phyloP scores from a whole-genome alignment of 768 basidiomycete genomes.

The Lyophyllum semitale region DNA sequence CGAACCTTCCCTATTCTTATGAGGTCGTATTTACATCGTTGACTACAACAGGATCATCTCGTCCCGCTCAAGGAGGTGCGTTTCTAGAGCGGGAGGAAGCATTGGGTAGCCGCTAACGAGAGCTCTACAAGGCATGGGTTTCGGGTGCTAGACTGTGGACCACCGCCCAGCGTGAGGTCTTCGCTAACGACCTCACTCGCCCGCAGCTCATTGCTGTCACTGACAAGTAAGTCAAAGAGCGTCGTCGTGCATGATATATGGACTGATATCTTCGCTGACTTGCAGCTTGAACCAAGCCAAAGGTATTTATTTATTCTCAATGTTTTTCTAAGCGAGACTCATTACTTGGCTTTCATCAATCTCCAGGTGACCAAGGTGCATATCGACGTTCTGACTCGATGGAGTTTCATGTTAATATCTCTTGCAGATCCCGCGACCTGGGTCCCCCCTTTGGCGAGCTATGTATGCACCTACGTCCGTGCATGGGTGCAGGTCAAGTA shows the following conservation, averaged over 20 bases:
- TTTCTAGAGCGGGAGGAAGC: not conserved
- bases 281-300: slow-evolving; percentile 49
- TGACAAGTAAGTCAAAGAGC: slow-evolving; percentile 27
- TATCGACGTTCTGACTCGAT: not conserved
- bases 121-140: slow-evolving; percentile 45
- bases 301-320: slow-evolving; percentile 17
- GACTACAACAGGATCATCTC: slow-evolving; percentile 45
- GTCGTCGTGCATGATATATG: not conserved
- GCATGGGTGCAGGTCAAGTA: slow-evolving; percentile 58
- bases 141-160: slow-evolving; percentile 58
- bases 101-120: not conserved
- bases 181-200: slow-evolving; percentile 56
- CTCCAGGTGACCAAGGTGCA: slow-evolving; percentile 43
- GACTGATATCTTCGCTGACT: not conserved
- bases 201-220: slow-evolving; percentile 58
- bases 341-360: not conserved
- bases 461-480: slow-evolving; percentile 51
- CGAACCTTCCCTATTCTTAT: too few species aligned
- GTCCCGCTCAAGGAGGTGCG: slow-evolving; percentile 53
- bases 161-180: slow-evolving; percentile 46
- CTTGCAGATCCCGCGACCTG: slow-evolving; percentile 48
- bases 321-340: not conserved
- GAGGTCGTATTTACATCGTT: not conserved
- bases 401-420: not conserved
- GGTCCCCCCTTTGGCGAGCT: slow-evolving; percentile 51